A percentile compares a stretch with the other conserved stretches of the same genome.
Conservation (phyloP, 345 rosid genomes). For the Camelina sativa region DNA sequence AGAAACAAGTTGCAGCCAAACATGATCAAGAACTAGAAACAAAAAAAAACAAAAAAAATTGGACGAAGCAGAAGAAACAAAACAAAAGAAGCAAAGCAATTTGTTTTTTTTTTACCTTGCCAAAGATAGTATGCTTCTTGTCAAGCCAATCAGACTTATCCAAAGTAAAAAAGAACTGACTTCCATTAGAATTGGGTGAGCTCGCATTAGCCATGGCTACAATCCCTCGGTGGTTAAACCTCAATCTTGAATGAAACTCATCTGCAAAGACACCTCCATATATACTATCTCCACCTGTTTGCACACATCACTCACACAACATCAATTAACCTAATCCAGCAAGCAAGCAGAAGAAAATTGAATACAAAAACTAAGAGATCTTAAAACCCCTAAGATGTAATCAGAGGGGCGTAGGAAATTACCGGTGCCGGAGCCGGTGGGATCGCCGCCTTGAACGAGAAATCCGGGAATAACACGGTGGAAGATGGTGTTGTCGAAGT, state of each 20-base stretch:
- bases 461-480: constrained; percentile 93
- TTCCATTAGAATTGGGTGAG: constrained; percentile 81
- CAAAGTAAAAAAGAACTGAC: constrained; percentile 90
- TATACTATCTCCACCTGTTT: constrained; percentile 82
- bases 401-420: neutral
- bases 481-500: constrained; percentile 81
- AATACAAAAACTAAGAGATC: neutral
- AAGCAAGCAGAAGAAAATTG: neutral
- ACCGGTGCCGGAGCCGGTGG: constrained; percentile 92
- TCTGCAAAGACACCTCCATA: constrained; percentile 74
- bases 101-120: constrained; percentile 64
- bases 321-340: constrained; percentile 12
- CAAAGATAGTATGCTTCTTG: constrained; percentile 76
- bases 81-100: neutral
- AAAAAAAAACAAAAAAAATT: neutral
- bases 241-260: constrained; percentile 84
- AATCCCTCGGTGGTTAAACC: constrained; percentile 89
- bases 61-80: constrained; percentile 5
- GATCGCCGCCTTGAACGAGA: constrained; percentile 89
- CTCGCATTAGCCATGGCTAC: constrained; percentile 96
- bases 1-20: constrained; percentile 36
- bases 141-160: constrained; percentile 97
- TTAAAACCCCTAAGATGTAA: constrained; percentile 46
- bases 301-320: constrained; percentile 12
- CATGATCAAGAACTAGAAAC: constrained; percentile 16